A percentile compares a stretch with the other conserved stretches of the same genome.
phyloP scores from a whole-genome alignment of 106 monocot species.

The Ottelia alismoides region DNA sequence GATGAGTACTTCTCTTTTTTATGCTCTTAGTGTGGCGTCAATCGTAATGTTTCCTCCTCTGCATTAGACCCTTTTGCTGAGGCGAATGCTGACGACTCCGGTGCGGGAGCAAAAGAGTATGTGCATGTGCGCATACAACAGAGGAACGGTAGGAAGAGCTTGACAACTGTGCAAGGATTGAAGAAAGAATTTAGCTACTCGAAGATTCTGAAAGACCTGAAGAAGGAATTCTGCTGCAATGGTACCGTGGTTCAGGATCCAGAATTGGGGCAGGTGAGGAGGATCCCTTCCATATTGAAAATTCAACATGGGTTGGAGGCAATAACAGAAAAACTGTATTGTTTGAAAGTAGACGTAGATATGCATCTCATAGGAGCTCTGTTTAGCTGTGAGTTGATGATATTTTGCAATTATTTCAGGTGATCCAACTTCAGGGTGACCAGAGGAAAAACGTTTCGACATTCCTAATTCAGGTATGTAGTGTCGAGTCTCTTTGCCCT shows the following conservation, averaged over 20 bases:
- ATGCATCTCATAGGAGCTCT: no score
- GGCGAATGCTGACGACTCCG: slow-evolving; percentile 79
- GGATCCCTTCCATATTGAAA: no score
- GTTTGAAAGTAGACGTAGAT: no score
- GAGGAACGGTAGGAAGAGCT: slow-evolving; percentile 80
- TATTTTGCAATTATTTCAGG: no score
- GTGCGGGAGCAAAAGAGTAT: slow-evolving; percentile 77
- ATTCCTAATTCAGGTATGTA: slow-evolving; percentile 70
- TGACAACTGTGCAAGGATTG: slow-evolving; percentile 83
- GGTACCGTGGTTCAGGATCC: slow-evolving; percentile 95
- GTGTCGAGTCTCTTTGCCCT: neutral
- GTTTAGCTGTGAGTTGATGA: no score
- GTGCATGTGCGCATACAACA: slow-evolving; percentile 89
- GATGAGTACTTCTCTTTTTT: no score
- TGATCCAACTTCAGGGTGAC: slow-evolving; percentile 94
- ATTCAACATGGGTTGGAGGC: no score
- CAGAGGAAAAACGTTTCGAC: slow-evolving; percentile 82
- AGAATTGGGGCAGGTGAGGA: slow-evolving; percentile 78
- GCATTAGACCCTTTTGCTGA: slow-evolving; percentile 93
- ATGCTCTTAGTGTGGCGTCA: no score
- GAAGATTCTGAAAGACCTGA: slow-evolving; percentile 85
- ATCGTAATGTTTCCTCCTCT: no score
- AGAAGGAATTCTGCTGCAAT: slow-evolving; percentile 94
- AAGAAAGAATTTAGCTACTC: slow-evolving; percentile 83
- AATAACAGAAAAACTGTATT: no score